Percentiles rank a stretch among this genome's conserved stretches.
These are phyloP conservation scores for Xylaria sp. DNA, from an alignment of 2,329 filamentous ascomycete genomes.

Conservation along the genomic window DNA sequence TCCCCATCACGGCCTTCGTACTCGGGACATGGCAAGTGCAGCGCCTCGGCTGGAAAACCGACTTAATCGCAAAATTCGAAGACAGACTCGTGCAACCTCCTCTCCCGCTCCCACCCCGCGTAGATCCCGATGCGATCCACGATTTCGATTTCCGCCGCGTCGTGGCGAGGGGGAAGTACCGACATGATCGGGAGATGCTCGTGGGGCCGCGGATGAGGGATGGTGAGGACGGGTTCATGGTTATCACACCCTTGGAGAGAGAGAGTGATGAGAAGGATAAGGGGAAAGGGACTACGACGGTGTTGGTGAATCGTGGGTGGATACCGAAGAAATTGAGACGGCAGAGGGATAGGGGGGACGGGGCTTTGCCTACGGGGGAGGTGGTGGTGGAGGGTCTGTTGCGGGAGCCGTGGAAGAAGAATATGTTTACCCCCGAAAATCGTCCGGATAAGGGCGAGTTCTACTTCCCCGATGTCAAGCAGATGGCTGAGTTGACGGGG, in stretches of 20 bases:
- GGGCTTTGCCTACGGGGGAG: slow-evolving; percentile 70
- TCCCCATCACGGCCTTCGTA: slow-evolving; percentile 87
- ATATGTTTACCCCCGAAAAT: slow-evolving; percentile 95
- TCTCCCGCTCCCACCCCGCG: slow-evolving; percentile 79
- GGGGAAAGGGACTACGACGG: slow-evolving; percentile 52
- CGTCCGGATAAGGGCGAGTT: slow-evolving; percentile 82
- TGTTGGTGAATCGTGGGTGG: slow-evolving; percentile 92
- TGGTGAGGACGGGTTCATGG: slow-evolving; percentile 87
- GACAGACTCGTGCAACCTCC: slow-evolving; percentile 87
- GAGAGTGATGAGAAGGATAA: slow-evolving; percentile 43
- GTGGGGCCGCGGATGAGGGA: slow-evolving; percentile 89
- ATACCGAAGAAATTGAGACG: slow-evolving; percentile 76
- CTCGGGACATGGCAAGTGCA: slow-evolving; percentile 96
- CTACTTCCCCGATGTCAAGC: slow-evolving; percentile 90
- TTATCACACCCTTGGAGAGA: slow-evolving; percentile 88
- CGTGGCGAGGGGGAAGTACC: slow-evolving; percentile 71
- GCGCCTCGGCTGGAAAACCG: slow-evolving; percentile 90
- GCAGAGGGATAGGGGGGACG: slow-evolving; percentile 67
- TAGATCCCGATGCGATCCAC: slow-evolving; percentile 80
- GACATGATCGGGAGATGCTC: slow-evolving; percentile 95
- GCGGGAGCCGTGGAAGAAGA: slow-evolving; percentile 93
- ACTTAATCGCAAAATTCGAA: slow-evolving; percentile 88
- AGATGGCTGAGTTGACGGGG: slow-evolving; percentile 85
- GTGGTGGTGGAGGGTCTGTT: slow-evolving; percentile 84
- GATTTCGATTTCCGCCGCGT: slow-evolving; percentile 95